Evolutionary conservation across 108 stramenopile species (phyloP).

Genomic region (Skeletonema tropicum): DNA sequence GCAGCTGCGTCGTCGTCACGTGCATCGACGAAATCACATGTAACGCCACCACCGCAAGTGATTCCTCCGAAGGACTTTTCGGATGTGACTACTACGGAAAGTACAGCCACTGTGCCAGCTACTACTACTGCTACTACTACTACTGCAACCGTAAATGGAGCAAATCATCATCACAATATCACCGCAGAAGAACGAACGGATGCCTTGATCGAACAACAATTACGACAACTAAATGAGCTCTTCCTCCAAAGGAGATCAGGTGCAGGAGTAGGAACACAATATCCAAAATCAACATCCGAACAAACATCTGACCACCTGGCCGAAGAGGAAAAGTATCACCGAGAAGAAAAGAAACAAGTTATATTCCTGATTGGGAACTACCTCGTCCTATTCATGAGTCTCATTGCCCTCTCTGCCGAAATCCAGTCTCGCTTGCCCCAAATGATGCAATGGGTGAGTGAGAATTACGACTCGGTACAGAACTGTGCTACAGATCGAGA

Average conservation of each 20-base stretch:
- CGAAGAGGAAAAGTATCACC: constrained; percentile 12
- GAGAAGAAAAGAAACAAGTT: constrained; percentile 78
- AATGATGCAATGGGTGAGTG: constrained; percentile 72
- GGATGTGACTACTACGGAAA: too few relatives aligned
- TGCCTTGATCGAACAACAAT: constrained; percentile 37
- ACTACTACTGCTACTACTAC: background rate
- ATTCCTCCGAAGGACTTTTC: too few relatives aligned
- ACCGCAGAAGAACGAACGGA: constrained; percentile 17
- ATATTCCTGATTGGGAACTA: constrained; percentile 81
- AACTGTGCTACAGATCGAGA: constrained; percentile 82
- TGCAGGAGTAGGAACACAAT: background rate
- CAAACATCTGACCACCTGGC: constrained; percentile 10
- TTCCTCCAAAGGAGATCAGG: constrained; percentile 9
- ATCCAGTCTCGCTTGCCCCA: constrained; percentile 78
- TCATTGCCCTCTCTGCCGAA: constrained; percentile 85
- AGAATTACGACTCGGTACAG: constrained; percentile 77
- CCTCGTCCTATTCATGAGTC: constrained; percentile 76
- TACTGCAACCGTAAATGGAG: too few relatives aligned
- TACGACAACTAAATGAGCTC: constrained; percentile 41
- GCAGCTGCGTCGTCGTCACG: background rate
- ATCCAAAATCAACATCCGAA: constrained; percentile 5
- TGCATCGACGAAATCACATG: background rate
- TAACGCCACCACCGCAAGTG: background rate
- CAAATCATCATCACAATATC: too few relatives aligned
- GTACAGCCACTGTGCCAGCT: background rate